phyloP scores from a whole-genome alignment of 2,329 filamentous ascomycete genomes.

The Talaromyces sp. region DNA sequence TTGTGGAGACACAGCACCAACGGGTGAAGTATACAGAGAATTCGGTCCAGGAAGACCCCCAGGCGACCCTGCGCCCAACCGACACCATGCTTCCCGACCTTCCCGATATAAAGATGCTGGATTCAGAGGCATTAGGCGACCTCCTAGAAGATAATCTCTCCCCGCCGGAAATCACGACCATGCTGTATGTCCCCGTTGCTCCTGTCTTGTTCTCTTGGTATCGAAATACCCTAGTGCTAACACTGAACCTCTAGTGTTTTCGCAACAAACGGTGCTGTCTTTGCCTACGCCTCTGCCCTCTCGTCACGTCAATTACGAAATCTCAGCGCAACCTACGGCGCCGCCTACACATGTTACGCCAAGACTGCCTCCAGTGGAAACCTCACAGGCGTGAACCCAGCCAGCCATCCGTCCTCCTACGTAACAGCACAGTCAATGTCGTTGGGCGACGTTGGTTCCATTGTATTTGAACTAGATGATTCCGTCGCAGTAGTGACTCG shows the following conservation, averaged over 20 bases:
- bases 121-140: constrained; percentile 45
- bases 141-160: constrained; percentile 47
- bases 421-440: constrained; percentile 46
- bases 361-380: constrained; percentile 45
- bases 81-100: constrained; percentile 45
- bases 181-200: constrained; percentile 33
- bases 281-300: constrained; percentile 45
- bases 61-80: constrained; percentile 21
- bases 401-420: constrained; percentile 47
- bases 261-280: constrained; percentile 48
- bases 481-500: constrained; percentile 45
- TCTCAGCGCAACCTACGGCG: constrained; percentile 47
- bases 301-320: constrained; percentile 45
- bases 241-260: constrained; percentile 37
- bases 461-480: constrained; percentile 47
- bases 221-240: no score
- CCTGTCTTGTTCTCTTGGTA: no score
- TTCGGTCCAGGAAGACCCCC: constrained; percentile 16
- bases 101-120: constrained; percentile 48
- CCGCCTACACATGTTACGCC: constrained; percentile 47
- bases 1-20: constrained; percentile 28
- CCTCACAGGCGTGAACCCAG: constrained; percentile 46
- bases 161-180: constrained; percentile 48
- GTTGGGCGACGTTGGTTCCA: constrained; percentile 47
- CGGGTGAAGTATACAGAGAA: constrained; percentile 6